A percentile compares a stretch with the other conserved stretches of the same genome.
These are phyloP conservation scores for Vitis cinerea DNA, from an alignment of 164 flowering plant species.

Conservation along the genomic window DNA sequence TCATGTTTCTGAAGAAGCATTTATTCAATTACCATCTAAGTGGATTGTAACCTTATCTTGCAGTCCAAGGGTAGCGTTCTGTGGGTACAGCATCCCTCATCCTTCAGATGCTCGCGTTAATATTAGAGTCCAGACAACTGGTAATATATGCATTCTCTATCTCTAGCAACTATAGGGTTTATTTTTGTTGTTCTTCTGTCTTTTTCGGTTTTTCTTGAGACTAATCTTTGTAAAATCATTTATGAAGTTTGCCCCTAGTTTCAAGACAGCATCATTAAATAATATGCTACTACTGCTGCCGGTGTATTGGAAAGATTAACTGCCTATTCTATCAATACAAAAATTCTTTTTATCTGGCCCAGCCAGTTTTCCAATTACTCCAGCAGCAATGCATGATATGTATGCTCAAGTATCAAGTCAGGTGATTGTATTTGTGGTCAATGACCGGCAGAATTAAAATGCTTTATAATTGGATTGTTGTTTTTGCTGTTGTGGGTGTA, in stretches of 20 bases:
- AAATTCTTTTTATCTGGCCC: no score
- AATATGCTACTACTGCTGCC: no score
- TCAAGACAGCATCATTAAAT: background rate
- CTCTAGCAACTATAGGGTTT: background rate
- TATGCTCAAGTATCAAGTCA: no score
- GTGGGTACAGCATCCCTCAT: conserved; percentile 97
- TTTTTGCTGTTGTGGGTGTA: no score
- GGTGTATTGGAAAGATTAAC: no score
- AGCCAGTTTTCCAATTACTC: no score
- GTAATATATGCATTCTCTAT: conserved; percentile 27
- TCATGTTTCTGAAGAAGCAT: background rate
- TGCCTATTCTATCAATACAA: no score
- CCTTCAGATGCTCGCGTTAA: conserved; percentile 89
- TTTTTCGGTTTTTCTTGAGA: background rate
- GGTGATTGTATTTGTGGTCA: no score
- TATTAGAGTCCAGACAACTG: conserved; percentile 88
- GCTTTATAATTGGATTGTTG: no score
- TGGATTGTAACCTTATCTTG: conserved; percentile 13
- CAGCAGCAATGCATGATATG: no score
- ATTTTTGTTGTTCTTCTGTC: background rate
- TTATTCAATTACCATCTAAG: background rate
- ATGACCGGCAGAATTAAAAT: no score
- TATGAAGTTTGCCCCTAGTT: background rate
- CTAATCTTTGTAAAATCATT: background rate
- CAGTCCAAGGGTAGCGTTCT: conserved; percentile 79